These are phyloP conservation scores for Leucoagaricus sp. DNA, from an alignment of 1,284 basidiomycete species.

Conservation along the genomic window DNA sequence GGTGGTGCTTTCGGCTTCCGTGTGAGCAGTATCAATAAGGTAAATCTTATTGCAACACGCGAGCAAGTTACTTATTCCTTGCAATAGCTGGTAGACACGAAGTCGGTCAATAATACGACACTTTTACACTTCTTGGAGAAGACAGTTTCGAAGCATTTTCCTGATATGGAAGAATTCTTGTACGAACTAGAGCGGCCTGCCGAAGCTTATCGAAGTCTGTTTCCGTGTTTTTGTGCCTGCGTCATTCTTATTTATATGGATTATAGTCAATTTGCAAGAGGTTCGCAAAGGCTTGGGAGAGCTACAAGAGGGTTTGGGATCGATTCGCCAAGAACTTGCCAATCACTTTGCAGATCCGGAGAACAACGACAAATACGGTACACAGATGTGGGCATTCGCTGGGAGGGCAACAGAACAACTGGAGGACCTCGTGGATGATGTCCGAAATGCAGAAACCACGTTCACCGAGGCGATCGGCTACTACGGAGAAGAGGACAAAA, in stretches of 20 bases:
- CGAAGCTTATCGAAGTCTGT: conserved; percentile 88
- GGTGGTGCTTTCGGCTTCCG: conserved; percentile 98
- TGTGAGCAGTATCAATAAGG: conserved; percentile 97
- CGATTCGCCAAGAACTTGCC: conserved; percentile 76
- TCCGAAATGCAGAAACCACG: conserved; percentile 79
- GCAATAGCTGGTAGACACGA: conserved; percentile 90
- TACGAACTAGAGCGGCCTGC: conserved; percentile 89
- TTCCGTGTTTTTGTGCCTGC: background rate
- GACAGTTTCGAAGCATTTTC: conserved; percentile 88
- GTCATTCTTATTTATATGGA: background rate
- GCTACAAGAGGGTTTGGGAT: conserved; percentile 77
- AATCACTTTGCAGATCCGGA: conserved; percentile 78
- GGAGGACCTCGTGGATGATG: conserved; percentile 82
- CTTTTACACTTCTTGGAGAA: conserved; percentile 94
- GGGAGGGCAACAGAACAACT: conserved; percentile 73
- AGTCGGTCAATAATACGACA: conserved; percentile 92
- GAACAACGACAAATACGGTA: conserved; percentile 76
- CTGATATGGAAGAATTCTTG: conserved; percentile 85
- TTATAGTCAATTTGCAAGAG: conserved; percentile 74
- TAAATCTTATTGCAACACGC: conserved; percentile 26
- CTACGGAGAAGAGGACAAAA: conserved; percentile 91
- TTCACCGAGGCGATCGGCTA: conserved; percentile 85
- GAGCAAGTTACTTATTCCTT: background rate
- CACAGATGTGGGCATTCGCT: conserved; percentile 88
- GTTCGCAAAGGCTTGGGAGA: conserved; percentile 72